phyloP scores from a whole-genome alignment of 2,329 filamentous ascomycete genomes.

The Pseudogymnoascus sp. region DNA sequence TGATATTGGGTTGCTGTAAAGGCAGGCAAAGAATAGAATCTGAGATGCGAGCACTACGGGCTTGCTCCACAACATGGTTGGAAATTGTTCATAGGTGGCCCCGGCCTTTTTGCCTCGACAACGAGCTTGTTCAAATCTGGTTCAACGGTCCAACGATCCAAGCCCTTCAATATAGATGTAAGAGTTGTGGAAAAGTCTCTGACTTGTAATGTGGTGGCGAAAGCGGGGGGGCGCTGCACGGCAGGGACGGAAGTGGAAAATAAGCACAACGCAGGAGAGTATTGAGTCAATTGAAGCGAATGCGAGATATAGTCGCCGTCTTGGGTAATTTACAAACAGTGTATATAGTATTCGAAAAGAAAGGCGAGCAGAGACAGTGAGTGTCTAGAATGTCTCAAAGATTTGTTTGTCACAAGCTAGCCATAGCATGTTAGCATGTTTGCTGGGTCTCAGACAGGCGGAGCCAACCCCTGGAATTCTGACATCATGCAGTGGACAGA shows the following conservation, averaged over 20 bases:
- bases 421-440: not conserved
- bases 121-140: not conserved
- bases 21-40: not conserved
- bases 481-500: not conserved
- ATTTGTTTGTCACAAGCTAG: not conserved
- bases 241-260: not conserved
- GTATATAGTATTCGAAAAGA: not conserved
- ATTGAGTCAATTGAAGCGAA: not conserved
- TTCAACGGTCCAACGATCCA: not conserved
- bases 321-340: not conserved
- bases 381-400: not conserved
- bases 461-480: not conserved
- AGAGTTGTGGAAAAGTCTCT: not conserved
- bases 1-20: not conserved
- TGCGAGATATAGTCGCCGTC: not conserved
- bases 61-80: slow-evolving; percentile 2
- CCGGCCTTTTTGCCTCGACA: not conserved
- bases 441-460: not conserved
- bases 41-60: not conserved
- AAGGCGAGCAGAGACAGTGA: not conserved
- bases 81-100: not conserved
- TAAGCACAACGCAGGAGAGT: not conserved
- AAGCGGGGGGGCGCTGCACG: not conserved
- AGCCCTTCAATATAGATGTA: not conserved
- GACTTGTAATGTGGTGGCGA: not conserved